Base-by-base conservation (phyloP, 2,329 filamentous ascomycete genomes). In the Cercospora nicotianae region DNA sequence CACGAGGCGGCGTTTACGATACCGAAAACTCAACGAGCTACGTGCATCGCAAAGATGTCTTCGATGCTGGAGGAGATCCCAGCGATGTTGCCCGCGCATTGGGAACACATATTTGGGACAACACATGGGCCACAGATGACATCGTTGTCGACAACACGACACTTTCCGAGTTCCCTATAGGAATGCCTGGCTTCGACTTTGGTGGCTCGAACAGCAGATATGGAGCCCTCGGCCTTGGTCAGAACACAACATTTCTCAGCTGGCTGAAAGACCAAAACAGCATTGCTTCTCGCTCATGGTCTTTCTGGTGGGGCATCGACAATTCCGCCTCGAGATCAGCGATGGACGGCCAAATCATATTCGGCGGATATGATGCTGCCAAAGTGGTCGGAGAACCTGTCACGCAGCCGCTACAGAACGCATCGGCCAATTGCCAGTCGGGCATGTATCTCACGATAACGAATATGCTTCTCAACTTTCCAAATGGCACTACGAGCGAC, bases 341-440 rank as follows among this genome's bases (percentile, higher is more conserved):
- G 26, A 72, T 71, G 65, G 72, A 77, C 60, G 76, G 76, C 9
- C 71, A 63, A 31, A 58, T 77, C 9, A 72, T 77, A 5, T 68
- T 78, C 26, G 76, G 76, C 12, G 76, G 76, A 18, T 75, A 76
- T 62, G 76, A 78, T 64, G 65, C 67, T 12, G 76, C 75, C 16
- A 77, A 77, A 58, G 68, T 71, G 2, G 67, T 42, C 0, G 76
- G 76, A 8, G 16, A 31, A 16, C 75, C 74, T 26, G 65, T 72
- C 36, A 77, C 75, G 1, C 45, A 68, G 31, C 53, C 53, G 4
- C 59, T 74, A 10, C 20, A 67, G 3, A 59, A 45, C 6, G 28
- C 66, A 7, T 53, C 66, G 2, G 13, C 60, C 9, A 36, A 26
- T 10, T 76, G 74, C 64, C 16, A 5, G 3, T 73, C 68, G 8